Evolutionary conservation across 139 green algal genomes (phyloP), one percentile per base, ranked within the genome.

Genomic region (Yamagishiella unicocca): DNA sequence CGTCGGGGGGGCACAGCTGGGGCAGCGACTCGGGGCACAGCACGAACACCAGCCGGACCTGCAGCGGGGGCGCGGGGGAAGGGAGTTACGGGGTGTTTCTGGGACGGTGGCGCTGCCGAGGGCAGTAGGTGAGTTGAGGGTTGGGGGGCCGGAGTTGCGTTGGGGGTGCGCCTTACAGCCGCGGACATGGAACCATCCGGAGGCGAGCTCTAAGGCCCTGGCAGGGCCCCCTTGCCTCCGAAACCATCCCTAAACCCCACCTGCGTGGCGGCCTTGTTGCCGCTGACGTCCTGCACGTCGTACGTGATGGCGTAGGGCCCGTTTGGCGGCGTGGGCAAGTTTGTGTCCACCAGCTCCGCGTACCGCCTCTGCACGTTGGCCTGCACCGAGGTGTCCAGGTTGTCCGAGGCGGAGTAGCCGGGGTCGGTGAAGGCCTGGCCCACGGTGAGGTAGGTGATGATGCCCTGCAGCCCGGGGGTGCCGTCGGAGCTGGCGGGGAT

Each of bases 11-110:
- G 43, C 82, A 90, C 66, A 87, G 37, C 14, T 37, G 1, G n/a
- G 53, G 79, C 35, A 22, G 7, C 1, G 29, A 31, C 9, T 17
- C 27, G 17, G 90, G 75, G 82, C 90, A 93, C 31, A 66, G 27
- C 50, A 93, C 90, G 54, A 85, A 88, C 84, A 93, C 86, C 40
- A 89, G 87, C 5, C 90, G 90, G 61, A 83, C 86, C 45, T 84
- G 73, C 25, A 42, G 53, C 1, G 8, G 82, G 10, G 70, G 70
- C 35, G 19, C 38, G 33, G 74, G 19, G 73, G 14, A n/a, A 7
- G 68, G 14, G 24, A 31, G n/a, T n/a, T n/a, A n/a, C n/a, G n/a
- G n/a, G n/a, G n/a, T n/a, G n/a, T n/a, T n/a, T n/a, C n/a, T n/a
- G n/a, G n/a, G n/a, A n/a, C n/a, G n/a, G n/a, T n/a, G n/a, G n/a